Evolutionary conservation across 495 filamentous ascomycete genomes (phyloP), one percentile per base, ranked within the genome.

Genomic region (Saxophila tyrrhenica): DNA sequence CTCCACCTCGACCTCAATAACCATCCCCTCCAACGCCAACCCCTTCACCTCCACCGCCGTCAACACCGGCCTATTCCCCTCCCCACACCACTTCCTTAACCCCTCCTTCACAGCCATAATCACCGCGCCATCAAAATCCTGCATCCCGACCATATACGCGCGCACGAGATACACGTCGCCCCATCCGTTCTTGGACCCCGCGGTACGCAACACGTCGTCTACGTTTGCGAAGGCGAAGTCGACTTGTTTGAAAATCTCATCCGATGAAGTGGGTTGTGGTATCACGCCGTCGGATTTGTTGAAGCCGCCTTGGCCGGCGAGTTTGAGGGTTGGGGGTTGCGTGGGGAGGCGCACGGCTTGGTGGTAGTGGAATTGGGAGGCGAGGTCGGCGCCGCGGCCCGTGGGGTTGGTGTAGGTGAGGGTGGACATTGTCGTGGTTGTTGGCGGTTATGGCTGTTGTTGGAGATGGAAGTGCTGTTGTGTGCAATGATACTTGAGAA

Each of bases 11-110:
- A 44, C 17, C 41, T 44, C 41, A 44, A 44, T 44, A 5, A 5
- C 17, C 41, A 44, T 44, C 41, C n/a, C n/a, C 41, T 44, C 19
- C 41, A 8, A 8, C 7, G 7, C 7, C 41, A 44, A 17, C 41
- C 8, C 41, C 41, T 44, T 44, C 16, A 44, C 41, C 41, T 44
- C 41, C 41, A 44, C 41, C 41, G 41, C 41, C 41, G 41, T 44
- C 41, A 44, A 44, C 15, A 44, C 7, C 15, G 41, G 41, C 41
- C n/a, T n/a, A 44, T 44, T 5, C 16, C 19, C 41, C 41, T n/a
- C n/a, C n/a, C n/a, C 7, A 44, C 41, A 44, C 41, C 41, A 44
- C 7, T 44, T 44, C 19, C 17, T n/a, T n/a, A 44, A 44, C 41
- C 41, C 41, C 41, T 44, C 8, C 41, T 8, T 17, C 41, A 21